Base-by-base conservation (phyloP, 1,284 basidiomycete species). In the Ustilago xerochloae region DNA sequence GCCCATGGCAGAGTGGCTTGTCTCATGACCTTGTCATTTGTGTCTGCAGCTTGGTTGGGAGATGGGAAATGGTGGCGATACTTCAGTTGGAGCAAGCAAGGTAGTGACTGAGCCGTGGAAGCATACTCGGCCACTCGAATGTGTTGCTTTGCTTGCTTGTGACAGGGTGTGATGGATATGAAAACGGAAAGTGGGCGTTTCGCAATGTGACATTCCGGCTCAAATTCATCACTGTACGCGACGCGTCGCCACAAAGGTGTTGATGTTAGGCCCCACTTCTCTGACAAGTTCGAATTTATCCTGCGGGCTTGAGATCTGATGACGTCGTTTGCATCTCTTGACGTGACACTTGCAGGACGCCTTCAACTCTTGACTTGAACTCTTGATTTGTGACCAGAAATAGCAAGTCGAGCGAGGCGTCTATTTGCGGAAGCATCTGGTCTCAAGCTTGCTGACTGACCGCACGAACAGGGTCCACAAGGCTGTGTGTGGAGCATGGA, bases 1-100 rank as follows among this genome's bases (percentile, higher is more conserved):
- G 49, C 69, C 63, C 69, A 72, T 33, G 63, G 55, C 56, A 72
- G 29, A 45, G 60, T 67, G 8, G 60, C 52, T 32, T 72, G 69
- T 61, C 51, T 72, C 69, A 72, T 72, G 52, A 43, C 57, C 39
- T 48, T 35, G 49, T 30, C 66, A 56, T 69, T 15, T 36, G 32
- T 29, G 47, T 48, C 43, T 10, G 30, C 20, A 38, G 12, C 16
- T 26, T 28, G 22, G 13, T 10, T 43, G 38, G 2, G 9, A 18
- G 35, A 49, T 5, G 32, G 18, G 15, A 18, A 30, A 49, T 22
- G 4, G 30, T n/a, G 22, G 32, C 18, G 6, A 29, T 9, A 43
- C 18, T 5, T 43, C 8, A 46, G 26, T 46, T 28, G 6, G 5
- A 47, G 13, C 38, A 10, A 41, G 39, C 22, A 26, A 43, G 9